Evolutionary conservation across 1,139 yeast genomes (phyloP).

Genomic region (Casaregolazyma lundiana): DNA sequence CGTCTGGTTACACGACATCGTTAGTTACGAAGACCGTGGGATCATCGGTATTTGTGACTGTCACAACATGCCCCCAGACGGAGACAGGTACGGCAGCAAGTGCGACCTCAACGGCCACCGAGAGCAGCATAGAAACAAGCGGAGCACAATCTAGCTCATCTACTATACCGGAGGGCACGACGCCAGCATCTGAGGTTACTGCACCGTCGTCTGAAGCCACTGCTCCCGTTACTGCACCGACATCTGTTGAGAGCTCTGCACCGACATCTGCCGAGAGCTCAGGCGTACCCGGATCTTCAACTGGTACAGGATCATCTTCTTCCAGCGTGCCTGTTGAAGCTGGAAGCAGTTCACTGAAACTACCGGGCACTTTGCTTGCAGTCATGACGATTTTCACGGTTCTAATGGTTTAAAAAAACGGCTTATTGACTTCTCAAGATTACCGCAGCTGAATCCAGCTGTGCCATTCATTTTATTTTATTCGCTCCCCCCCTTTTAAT

Average conservation of each 20-base stretch:
- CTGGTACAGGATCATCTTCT: background rate
- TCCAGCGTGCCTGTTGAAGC: background rate
- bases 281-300: background rate
- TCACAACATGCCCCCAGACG: background rate
- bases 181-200: background rate
- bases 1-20: background rate
- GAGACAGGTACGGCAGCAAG: no score
- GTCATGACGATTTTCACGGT: background rate
- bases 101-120: background rate
- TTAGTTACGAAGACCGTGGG: background rate
- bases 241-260: background rate
- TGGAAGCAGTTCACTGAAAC: background rate
- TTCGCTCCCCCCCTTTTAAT: no score
- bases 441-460: background rate
- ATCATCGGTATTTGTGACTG: background rate
- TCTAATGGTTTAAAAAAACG: background rate
- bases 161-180: background rate
- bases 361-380: background rate
- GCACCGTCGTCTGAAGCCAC: background rate
- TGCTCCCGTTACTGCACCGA: background rate
- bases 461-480: background rate
- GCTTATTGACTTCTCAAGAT: background rate
- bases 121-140: no score
- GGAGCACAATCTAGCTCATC: no score
- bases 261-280: background rate